Base-by-base conservation (phyloP, 495 filamentous ascomycete genomes). In the Tuber indicum region DNA sequence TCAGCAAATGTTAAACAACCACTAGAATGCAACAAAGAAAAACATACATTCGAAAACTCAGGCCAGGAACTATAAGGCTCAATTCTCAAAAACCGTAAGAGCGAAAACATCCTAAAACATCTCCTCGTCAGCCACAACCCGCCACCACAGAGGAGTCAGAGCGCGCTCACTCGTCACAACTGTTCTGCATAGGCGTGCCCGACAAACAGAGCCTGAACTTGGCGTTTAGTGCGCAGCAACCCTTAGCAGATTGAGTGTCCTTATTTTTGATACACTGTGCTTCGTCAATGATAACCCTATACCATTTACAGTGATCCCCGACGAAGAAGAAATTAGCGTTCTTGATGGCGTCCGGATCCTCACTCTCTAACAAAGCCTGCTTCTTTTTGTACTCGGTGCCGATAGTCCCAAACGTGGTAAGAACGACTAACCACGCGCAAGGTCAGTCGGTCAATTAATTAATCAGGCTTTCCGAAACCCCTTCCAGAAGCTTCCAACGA, bases 171-270 rank as follows among this genome's bases (percentile, higher is more conserved):
- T 98, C 96, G 45, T 88, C 87, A 3, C 95, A 89, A 21, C 87
- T 90, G 81, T 99, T 98, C 91, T 96, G 94, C 91, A 97, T 96
- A 0, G 96, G 96, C 0, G 94, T 98, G 10, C 96, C 96, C 17
- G 92, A 96, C 84, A 99, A 90, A 81, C 93, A 97, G 85, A 94
- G 92, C 26, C 96, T 86, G 79, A 92, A 90, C 44, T 85, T 88
- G 23, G 92, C 85, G 71, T 89, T 84, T 12, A 98, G 86, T 10
- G 85, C 80, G 80, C 85, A 89, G 42, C 89, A 90, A 10, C 89
- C 95, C 73, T 86, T 85, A 0, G 92, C 89, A 21, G 87, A 85
- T 76, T 92, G 89, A 1, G 94, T 92, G 42, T 85, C 86, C 76
- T 89, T 90, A 80, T 97, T 97, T 85, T 97, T 98, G 87, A 98